Conservation (phyloP, 495 filamentous ascomycete species). For the Friedmanniomyces simplex region DNA sequence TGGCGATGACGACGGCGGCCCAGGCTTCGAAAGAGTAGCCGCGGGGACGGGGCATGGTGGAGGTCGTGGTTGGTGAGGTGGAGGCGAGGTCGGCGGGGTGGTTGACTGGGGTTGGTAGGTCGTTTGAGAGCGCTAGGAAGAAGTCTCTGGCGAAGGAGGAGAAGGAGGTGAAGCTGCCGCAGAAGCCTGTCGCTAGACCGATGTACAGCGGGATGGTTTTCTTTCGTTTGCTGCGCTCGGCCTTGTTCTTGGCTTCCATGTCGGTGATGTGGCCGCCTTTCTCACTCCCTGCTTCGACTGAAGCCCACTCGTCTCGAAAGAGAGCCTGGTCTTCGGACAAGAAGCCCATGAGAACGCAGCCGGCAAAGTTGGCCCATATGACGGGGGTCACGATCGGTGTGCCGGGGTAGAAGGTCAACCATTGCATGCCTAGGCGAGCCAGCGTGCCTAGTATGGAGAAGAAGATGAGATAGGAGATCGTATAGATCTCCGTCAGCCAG, state of each 20-base stretch:
- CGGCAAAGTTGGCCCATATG: constrained; percentile 87
- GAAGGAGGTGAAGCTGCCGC: constrained; percentile 86
- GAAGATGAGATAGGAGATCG: constrained; percentile 68
- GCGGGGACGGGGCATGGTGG: constrained; percentile 45
- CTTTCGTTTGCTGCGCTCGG: constrained; percentile 37
- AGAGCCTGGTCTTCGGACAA: constrained; percentile 67
- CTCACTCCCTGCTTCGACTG: neutral
- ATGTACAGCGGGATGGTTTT: constrained; percentile 86
- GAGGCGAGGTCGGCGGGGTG: constrained; percentile 27
- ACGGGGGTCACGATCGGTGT: constrained; percentile 63
- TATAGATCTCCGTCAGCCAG: constrained; percentile 62
- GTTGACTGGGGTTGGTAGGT: constrained; percentile 41
- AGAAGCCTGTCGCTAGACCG: constrained; percentile 87
- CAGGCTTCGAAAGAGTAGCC: constrained; percentile 78
- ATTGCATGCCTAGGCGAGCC: constrained; percentile 69
- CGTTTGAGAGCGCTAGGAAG: constrained; percentile 77
- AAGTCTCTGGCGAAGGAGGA: constrained; percentile 78
- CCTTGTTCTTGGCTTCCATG: neutral
- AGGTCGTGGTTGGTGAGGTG: constrained; percentile 2
- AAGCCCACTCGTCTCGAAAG: constrained; percentile 57
- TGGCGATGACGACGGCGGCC: constrained; percentile 57
- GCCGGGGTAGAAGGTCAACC: constrained; percentile 70
- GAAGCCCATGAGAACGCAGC: constrained; percentile 77
- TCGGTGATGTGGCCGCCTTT: neutral
- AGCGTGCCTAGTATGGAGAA: constrained; percentile 85